Evolutionary conservation across 257 asterid species (phyloP), one percentile per base, ranked within the genome.

Genomic region (Ehretia macrophylla): DNA sequence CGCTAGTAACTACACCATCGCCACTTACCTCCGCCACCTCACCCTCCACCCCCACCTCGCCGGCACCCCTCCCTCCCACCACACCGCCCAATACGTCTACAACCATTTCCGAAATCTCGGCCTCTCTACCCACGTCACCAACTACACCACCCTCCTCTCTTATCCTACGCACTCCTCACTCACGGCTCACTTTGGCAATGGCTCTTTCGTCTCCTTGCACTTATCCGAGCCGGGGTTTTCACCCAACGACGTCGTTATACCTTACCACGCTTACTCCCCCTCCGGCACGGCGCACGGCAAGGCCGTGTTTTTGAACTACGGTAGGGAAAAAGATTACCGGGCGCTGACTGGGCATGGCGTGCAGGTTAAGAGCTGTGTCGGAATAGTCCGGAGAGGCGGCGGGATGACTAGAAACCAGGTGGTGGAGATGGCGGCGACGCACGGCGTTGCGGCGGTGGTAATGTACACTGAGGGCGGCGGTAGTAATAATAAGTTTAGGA

Each of bases 1-100:
- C 56, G 83, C 88, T 64, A 77, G 70, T 75, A 88, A 92, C 85
- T 61, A 72, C 73, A 88, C 97, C 63, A 32, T 92, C 63, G 80
- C 96, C 61, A 55, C 77, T 70, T 83, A 88, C 83, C 97, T 92
- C 72, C 95, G 89, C 58, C 79, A 67, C 50, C 95, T 92, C 70
- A 92, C 98, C 64, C 85, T 76, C 74, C 97, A 76, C 45, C 95
- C 98, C 66, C 98, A 92, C 84, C 82, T 92, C 52, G 95, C 98
- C 59, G 97, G 97, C 18, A 85, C 98, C 27, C 68, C 69, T 11
- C 75, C 66, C 38, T 78, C 98, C 40, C 81, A 85, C 72, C 59
- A 76, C 63, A 71, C 95, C 22, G 87, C 85, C 40, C 66, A 72
- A 44, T 91, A 85, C 76, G 96, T 87, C 32, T 68, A 81, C 4